Base-by-base conservation (phyloP, 768 basidiomycete species). In the Russula sp. region DNA sequence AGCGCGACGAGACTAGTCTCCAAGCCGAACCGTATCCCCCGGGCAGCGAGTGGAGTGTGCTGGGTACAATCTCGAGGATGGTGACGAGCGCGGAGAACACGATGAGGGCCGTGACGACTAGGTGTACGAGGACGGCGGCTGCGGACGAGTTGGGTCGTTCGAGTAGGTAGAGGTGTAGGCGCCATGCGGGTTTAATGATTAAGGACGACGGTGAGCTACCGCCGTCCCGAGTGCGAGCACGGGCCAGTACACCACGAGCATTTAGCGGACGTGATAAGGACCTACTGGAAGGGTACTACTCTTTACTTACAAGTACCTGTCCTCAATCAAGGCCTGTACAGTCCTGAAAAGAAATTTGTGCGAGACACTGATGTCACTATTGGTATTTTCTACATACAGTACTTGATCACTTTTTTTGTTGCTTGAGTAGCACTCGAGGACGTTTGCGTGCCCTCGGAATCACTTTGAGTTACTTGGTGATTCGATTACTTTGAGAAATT, bases 1-100 rank as follows among this genome's bases (percentile, higher is more conserved):
- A 94, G 73, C 54, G 87, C 84, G 28, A 95, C 93, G 11, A 95
- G 75, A 57, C 82, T 86, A 20, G 92, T 93, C 76, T 95, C 94
- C 24, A 93, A 72, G 1, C 94, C 94, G 66, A 96, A 96, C 85
- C 94, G 92, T 8, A 88, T 78, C 85, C 78, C 16, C 82, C 84
- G 3, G 85, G 82, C 3, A 87, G 84, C 11, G 82, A 80, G 71
- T 89, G 89, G 67, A 92, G 86, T 1, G 83, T 81, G 46, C 46
- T 22, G 0, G 89, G 90, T 1, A 92, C 85, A 0, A 91, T 92
- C 73, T 92, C 90, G 28, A 92, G 76, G 5, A 91, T 79, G 0
- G 90, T 92, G 30, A 92, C 83, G 44, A 89, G 67, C 1, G 90
- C 90, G 1, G 88, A 89, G 66, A 88, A 74, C 2, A 91, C 72